Evolutionary conservation across 2,329 filamentous ascomycete species (phyloP).

Genomic region (Sordariomycetes sp.): DNA sequence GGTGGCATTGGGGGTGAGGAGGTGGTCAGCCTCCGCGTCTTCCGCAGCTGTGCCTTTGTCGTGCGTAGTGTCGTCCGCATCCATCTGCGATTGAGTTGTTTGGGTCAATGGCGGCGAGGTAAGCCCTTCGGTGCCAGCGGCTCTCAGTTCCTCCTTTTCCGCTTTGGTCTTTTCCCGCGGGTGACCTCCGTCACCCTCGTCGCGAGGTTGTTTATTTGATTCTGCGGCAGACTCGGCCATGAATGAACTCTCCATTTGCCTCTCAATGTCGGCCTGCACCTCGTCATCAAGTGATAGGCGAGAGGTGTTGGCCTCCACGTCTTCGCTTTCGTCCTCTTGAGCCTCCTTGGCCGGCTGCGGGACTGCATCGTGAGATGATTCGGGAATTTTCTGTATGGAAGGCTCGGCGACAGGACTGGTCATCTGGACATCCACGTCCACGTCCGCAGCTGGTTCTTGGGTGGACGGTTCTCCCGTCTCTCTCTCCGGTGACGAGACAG

Average conservation of each 20-base stretch:
- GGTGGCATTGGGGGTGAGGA: not conserved
- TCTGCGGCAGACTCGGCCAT: not conserved
- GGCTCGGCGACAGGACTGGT: not conserved
- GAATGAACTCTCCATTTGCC: not conserved
- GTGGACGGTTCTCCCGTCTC: not conserved
- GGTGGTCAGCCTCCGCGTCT: not conserved
- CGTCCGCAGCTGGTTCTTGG: not conserved
- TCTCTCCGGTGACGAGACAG: not conserved
- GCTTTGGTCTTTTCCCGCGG: not conserved
- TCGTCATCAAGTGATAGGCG: not conserved
- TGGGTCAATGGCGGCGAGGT: not conserved
- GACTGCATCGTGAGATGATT: not conserved
- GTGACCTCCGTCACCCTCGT: not conserved
- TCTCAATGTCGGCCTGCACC: constrained; percentile 3
- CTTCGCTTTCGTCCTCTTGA: not conserved
- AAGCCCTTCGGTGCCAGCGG: not conserved
- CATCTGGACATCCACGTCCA: not conserved
- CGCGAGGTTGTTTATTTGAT: too few species aligned
- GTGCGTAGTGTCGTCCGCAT: not conserved
- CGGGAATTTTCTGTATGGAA: not conserved
- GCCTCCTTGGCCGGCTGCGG: not conserved
- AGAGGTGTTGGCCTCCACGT: not conserved
- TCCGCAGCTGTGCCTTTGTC: not conserved
- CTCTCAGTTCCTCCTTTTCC: not conserved
- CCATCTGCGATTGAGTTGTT: not conserved